phyloP scores from a whole-genome alignment of 805 yeast genomes.

The Wickerhamiella kurtzmanii region DNA sequence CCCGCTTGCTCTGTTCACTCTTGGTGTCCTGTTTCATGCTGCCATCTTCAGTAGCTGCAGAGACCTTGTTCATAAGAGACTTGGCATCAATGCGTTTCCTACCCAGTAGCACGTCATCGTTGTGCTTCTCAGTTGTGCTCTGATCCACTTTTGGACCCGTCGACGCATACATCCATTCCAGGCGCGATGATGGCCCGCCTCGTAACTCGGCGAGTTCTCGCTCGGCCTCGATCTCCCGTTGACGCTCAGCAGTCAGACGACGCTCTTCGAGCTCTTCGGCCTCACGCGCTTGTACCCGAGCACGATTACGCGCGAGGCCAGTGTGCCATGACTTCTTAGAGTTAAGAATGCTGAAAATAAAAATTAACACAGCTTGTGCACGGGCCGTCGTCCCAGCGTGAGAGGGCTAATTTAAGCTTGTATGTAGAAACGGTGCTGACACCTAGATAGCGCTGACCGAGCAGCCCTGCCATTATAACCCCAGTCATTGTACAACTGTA shows the following conservation, averaged over 20 bases:
- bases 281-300: constrained; percentile 72
- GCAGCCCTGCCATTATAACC: no score
- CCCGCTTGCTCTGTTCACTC: background rate
- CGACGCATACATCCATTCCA: constrained; percentile 80
- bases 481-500: no score
- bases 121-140: no score
- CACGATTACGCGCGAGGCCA: constrained; percentile 67
- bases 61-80: no score
- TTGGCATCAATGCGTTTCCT: no score
- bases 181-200: constrained; percentile 8
- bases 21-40: background rate
- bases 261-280: constrained; percentile 64
- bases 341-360: constrained; percentile 35
- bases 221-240: constrained; percentile 49
- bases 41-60: background rate
- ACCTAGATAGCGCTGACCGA: no score
- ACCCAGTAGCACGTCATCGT: no score
- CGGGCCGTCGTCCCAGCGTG: no score
- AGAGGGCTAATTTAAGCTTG: no score
- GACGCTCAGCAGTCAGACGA: constrained; percentile 46
- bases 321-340: constrained; percentile 96
- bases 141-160: background rate
- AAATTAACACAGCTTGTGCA: background rate
- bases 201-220: constrained; percentile 44
- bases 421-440: no score